A percentile compares a stretch with the other conserved stretches of the same genome.
Conservation (phyloP, 768 basidiomycete species). For the Porphyrellus cyaneotinctus region DNA sequence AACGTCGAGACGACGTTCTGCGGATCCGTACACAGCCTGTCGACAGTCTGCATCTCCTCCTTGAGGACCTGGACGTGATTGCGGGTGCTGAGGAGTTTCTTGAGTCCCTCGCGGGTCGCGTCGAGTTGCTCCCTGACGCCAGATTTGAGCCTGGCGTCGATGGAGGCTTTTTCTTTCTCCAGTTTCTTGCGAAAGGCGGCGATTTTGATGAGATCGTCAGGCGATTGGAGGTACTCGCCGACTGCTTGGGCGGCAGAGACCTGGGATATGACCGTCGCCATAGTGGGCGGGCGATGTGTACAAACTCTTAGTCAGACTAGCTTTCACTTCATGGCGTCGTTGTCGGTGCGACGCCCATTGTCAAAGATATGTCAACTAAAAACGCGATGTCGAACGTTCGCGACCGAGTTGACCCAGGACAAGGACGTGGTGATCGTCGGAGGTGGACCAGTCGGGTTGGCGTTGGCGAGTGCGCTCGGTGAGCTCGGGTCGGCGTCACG, state of each 20-base stretch:
- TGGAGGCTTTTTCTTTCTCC: constrained; percentile 93
- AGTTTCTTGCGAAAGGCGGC: constrained; percentile 88
- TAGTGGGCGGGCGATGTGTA: not conserved
- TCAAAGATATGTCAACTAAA: constrained; percentile 7
- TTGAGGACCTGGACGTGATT: constrained; percentile 75
- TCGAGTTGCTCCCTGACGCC: constrained; percentile 93
- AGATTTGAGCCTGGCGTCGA: constrained; percentile 84
- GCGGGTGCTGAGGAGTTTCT: constrained; percentile 73
- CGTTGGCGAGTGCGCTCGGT: constrained; percentile 86
- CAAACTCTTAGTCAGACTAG: too few relatives aligned
- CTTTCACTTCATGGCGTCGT: constrained; percentile 3
- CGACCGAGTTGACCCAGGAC: constrained; percentile 36
- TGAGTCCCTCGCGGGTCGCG: constrained; percentile 82
- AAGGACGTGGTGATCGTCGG: constrained; percentile 93
- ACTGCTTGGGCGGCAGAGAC: constrained; percentile 83
- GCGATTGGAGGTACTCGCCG: constrained; percentile 87
- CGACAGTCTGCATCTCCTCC: constrained; percentile 81
- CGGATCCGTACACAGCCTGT: constrained; percentile 73
- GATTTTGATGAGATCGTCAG: constrained; percentile 90
- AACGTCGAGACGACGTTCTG: constrained; percentile 78
- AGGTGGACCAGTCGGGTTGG: constrained; percentile 88
- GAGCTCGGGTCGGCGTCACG: constrained; percentile 19
- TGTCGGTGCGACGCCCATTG: constrained; percentile 4
- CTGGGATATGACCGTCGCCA: constrained; percentile 44
- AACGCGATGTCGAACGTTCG: constrained; percentile 12